A percentile compares a stretch with the other conserved stretches of the same genome.
Evolutionary conservation across 768 basidiomycete species (phyloP).

Genomic region (Lyophyllum decastes): DNA sequence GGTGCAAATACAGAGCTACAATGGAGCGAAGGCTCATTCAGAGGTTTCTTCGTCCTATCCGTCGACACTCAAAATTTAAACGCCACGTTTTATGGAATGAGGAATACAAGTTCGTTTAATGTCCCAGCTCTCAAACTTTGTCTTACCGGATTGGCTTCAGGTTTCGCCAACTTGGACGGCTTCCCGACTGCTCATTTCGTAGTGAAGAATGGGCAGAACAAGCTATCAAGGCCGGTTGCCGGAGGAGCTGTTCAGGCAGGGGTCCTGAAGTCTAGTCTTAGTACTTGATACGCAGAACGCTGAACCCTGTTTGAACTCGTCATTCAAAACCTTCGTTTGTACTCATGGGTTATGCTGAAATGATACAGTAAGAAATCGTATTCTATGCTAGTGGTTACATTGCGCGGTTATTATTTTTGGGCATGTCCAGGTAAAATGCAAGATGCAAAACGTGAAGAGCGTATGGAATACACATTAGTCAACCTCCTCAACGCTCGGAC

Average conservation of each 20-base stretch:
- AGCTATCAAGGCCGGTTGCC: slow-evolving; percentile 12
- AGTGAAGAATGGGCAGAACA: slow-evolving; percentile 12
- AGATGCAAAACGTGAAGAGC: slow-evolving; percentile 9
- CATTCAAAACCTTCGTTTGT: neutral
- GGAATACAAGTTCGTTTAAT: neutral
- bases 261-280: slow-evolving; percentile 2
- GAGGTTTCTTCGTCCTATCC: slow-evolving; percentile 60
- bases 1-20: slow-evolving; percentile 50
- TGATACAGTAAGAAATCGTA: neutral
- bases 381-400: slow-evolving; percentile 5
- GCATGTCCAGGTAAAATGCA: slow-evolving; percentile 7
- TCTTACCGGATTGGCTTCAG: neutral
- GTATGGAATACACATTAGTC: slow-evolving; percentile 48
- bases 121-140: neutral
- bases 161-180: neutral
- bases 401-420: slow-evolving; percentile 16
- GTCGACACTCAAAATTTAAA: slow-evolving; percentile 45
- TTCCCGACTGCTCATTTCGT: slow-evolving; percentile 8
- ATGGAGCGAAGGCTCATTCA: slow-evolving; percentile 60
- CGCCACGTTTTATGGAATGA: slow-evolving; percentile 59
- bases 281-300: neutral
- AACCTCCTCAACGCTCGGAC: slow-evolving; percentile 91
- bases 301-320: neutral
- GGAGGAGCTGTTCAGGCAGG: slow-evolving; percentile 12
- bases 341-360: neutral